phyloP scores from a whole-genome alignment of 1,284 basidiomycete genomes.

The Porogramme epimiltina region DNA sequence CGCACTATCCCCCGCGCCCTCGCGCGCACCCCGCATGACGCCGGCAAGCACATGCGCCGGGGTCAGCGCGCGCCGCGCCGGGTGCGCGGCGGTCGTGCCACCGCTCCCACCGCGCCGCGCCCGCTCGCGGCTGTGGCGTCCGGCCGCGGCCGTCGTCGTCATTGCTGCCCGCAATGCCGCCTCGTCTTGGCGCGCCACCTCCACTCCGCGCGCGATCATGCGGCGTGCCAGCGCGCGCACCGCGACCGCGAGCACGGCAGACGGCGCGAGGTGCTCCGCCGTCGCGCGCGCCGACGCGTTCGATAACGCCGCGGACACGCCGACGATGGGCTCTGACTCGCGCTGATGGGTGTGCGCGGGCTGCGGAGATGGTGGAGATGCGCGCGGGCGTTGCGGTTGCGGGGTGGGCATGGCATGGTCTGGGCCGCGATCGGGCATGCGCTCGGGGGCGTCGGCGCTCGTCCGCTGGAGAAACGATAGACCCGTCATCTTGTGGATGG shows the following conservation, averaged over 20 bases:
- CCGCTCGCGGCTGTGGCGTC: constrained; percentile 14
- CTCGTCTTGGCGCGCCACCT: constrained; percentile 27
- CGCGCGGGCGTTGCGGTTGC: not conserved
- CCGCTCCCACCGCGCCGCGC: constrained; percentile 2
- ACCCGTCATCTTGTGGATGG: constrained; percentile 21
- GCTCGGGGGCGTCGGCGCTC: not conserved
- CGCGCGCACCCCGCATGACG: constrained; percentile 19
- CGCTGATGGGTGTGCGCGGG: too few relatives aligned
- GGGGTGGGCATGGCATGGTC: not conserved
- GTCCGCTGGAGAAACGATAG: constrained; percentile 3
- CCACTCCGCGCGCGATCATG: constrained; percentile 26
- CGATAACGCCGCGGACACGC: too few relatives aligned
- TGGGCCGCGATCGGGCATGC: too few relatives aligned
- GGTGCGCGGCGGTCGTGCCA: not conserved
- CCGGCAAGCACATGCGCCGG: constrained; percentile 41
- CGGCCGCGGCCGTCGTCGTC: not conserved
- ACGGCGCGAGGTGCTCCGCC: constrained; percentile 39
- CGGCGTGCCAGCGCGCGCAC: constrained; percentile 29
- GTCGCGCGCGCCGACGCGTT: not conserved
- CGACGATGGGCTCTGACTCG: too few relatives aligned
- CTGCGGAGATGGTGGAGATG: too few relatives aligned
- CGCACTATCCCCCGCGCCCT: constrained; percentile 20
- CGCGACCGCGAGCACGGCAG: constrained; percentile 45
- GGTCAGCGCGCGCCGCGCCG: constrained; percentile 32
- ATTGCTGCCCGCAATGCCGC: constrained; percentile 20